phyloP scores from a whole-genome alignment of 805 yeast genomes.

The Lachancea kluyveri region DNA sequence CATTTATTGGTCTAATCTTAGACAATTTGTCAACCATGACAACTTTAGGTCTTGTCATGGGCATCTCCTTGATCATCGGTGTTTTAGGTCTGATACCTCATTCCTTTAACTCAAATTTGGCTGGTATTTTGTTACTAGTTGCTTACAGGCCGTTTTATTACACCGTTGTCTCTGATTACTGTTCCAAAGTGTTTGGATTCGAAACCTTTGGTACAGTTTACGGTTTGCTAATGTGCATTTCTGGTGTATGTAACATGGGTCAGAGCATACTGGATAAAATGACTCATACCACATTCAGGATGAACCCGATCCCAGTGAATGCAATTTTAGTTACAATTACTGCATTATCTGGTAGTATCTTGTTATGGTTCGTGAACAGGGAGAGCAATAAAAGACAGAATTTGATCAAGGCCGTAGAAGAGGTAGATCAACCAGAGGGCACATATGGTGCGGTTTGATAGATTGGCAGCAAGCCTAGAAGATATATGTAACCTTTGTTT shows the following conservation, averaged over 20 bases:
- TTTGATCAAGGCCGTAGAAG: constrained; percentile 4
- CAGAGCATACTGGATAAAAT: constrained; percentile 64
- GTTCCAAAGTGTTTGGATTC: constrained; percentile 91
- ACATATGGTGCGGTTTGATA: too few relatives aligned
- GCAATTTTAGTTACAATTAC: constrained; percentile 48
- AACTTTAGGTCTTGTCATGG: constrained; percentile 46
- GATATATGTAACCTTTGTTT: too few relatives aligned
- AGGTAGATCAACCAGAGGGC: too few relatives aligned
- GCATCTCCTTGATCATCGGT: constrained; percentile 59
- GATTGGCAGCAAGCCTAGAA: too few relatives aligned
- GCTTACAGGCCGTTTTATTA: constrained; percentile 87
- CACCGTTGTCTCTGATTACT: constrained; percentile 85
- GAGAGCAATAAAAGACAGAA: constrained; percentile 7
- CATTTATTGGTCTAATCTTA: constrained; percentile 73
- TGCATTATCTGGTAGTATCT: constrained; percentile 12
- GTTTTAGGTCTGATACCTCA: constrained; percentile 59
- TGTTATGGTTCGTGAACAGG: constrained; percentile 3
- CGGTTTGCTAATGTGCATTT: constrained; percentile 74
- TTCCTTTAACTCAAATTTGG: constrained; percentile 43
- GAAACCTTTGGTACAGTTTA: constrained; percentile 88
- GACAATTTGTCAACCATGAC: constrained; percentile 66
- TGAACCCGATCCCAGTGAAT: constrained; percentile 81
- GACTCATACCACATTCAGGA: constrained; percentile 61
- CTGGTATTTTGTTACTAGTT: constrained; percentile 68
- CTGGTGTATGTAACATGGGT: constrained; percentile 73